Percentiles rank a stretch among this genome's conserved stretches.
Evolutionary conservation across 2,329 filamentous ascomycete genomes (phyloP).

Genomic region (Epichloe gansuensis): DNA sequence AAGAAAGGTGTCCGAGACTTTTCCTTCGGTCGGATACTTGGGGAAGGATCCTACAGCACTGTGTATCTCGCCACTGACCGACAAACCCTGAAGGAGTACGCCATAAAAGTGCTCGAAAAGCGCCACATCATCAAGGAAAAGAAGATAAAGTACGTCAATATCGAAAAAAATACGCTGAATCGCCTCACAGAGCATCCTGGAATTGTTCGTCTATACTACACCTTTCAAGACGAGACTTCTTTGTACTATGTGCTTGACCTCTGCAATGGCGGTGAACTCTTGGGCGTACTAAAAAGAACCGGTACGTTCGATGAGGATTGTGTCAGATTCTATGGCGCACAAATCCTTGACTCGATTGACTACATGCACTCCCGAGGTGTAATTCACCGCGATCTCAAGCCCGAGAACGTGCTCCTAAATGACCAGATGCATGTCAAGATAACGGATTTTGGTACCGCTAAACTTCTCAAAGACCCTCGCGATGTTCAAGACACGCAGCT

Average conservation of each 20-base stretch:
- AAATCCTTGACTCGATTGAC: constrained; percentile 90
- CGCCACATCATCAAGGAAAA: constrained; percentile 99
- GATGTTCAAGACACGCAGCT: constrained; percentile 29
- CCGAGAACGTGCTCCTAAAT: constrained; percentile 91
- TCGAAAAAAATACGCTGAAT: constrained; percentile 96
- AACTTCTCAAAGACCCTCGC: constrained; percentile 48
- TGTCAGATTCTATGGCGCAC: constrained; percentile 82
- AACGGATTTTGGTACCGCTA: constrained; percentile 97
- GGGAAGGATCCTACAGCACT: constrained; percentile 95
- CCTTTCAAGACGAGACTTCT: constrained; percentile 92
- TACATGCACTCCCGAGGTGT: constrained; percentile 97
- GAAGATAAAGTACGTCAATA: constrained; percentile 99
- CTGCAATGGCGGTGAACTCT: constrained; percentile 79
- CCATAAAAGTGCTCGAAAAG: constrained; percentile 96
- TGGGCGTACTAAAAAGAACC: constrained; percentile 88
- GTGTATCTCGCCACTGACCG: constrained; percentile 87
- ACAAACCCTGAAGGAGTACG: constrained; percentile 89
- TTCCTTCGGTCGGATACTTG: constrained; percentile 77
- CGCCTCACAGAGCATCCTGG: constrained; percentile 91
- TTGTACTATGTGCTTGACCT: constrained; percentile 95
- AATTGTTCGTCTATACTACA: constrained; percentile 94
- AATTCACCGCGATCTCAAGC: constrained; percentile 92
- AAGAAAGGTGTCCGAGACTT: constrained; percentile 98
- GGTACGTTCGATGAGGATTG: constrained; percentile 93
- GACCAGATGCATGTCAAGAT: constrained; percentile 97